These are phyloP conservation scores for Pholiota adiposa DNA, from an alignment of 1,284 basidiomycete species.

Conservation along the genomic window DNA sequence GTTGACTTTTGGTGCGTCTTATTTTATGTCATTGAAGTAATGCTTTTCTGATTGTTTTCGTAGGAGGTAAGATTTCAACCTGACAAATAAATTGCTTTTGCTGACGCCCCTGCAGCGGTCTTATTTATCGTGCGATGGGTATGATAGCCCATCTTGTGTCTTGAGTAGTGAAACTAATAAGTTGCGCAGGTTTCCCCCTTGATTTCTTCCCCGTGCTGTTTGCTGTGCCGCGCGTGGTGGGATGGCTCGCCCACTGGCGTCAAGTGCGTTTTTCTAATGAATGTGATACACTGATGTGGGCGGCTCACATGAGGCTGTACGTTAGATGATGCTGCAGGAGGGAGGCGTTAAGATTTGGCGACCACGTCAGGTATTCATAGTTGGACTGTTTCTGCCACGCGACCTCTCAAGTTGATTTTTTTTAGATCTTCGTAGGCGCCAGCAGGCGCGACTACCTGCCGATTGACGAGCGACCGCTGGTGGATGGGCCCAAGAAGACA, in stretches of 20 bases:
- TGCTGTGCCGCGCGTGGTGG: conserved; percentile 86
- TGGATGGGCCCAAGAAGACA: conserved; percentile 55
- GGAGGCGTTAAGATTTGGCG: conserved; percentile 92
- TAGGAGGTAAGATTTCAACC: too few relatives aligned
- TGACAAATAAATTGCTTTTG: too few relatives aligned
- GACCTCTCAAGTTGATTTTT: conserved; percentile 7
- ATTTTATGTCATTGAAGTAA: conserved; percentile 31
- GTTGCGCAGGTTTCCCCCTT: conserved; percentile 73
- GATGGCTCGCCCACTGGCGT: conserved; percentile 89
- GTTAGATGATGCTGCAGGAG: conserved; percentile 84
- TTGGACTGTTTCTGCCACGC: conserved; percentile 8
- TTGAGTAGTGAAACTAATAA: conserved; percentile 12
- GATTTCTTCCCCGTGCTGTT: conserved; percentile 93
- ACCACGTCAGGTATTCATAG: conserved; percentile 68
- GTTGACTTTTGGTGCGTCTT: conserved; percentile 79
- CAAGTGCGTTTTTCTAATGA: conserved; percentile 48
- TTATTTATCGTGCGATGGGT: conserved; percentile 91
- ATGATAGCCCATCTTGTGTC: conserved; percentile 27
- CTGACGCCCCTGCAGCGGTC: conserved; percentile 52
- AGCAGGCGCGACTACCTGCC: conserved; percentile 75
- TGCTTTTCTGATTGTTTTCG: too few relatives aligned
- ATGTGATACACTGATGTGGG: conserved; percentile 6
- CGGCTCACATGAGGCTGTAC: conserved; percentile 12
- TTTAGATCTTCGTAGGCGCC: conserved; percentile 73
- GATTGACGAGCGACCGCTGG: conserved; percentile 60